Percentiles rank a stretch among this genome's conserved stretches.
phyloP scores from a whole-genome alignment of 345 rosid species.

The Atalantia buxifolia region DNA sequence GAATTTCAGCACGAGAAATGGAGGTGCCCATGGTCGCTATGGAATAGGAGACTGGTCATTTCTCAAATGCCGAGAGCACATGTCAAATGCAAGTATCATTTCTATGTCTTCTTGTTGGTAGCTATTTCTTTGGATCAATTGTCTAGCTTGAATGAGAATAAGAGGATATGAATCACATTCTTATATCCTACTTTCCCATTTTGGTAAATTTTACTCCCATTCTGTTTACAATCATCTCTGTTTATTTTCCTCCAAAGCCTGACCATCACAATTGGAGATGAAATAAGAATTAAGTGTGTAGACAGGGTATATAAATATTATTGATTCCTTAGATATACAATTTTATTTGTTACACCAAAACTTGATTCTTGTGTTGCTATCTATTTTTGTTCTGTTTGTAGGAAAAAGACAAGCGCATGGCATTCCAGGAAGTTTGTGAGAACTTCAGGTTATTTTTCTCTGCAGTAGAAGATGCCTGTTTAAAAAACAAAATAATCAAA shows the following conservation, averaged over 20 bases:
- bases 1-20: slow-evolving; percentile 69
- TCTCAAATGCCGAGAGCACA: slow-evolving; percentile 75
- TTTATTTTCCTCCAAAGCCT: not conserved
- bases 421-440: slow-evolving; percentile 75
- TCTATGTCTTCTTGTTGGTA: slow-evolving; percentile 4
- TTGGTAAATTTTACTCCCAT: not conserved
- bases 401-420: slow-evolving; percentile 86
- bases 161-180: not conserved
- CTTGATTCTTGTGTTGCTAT: not conserved
- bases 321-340: not conserved
- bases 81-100: slow-evolving; percentile 60
- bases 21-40: slow-evolving; percentile 91
- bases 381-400: slow-evolving; percentile 18
- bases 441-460: slow-evolving; percentile 71
- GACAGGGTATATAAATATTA: not conserved
- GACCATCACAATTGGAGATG: not conserved
- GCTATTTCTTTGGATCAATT: not conserved
- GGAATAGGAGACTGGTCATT: slow-evolving; percentile 83
- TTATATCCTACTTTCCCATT: not conserved
- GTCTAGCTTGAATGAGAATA: not conserved
- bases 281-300: not conserved
- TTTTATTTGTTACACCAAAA: not conserved
- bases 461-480: not conserved
- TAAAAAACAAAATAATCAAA: not conserved
- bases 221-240: not conserved